Percentiles rank a stretch among this genome's conserved stretches.
phyloP scores from a whole-genome alignment of 2,329 filamentous ascomycete species.

The Fusarium keratoplasticum region DNA sequence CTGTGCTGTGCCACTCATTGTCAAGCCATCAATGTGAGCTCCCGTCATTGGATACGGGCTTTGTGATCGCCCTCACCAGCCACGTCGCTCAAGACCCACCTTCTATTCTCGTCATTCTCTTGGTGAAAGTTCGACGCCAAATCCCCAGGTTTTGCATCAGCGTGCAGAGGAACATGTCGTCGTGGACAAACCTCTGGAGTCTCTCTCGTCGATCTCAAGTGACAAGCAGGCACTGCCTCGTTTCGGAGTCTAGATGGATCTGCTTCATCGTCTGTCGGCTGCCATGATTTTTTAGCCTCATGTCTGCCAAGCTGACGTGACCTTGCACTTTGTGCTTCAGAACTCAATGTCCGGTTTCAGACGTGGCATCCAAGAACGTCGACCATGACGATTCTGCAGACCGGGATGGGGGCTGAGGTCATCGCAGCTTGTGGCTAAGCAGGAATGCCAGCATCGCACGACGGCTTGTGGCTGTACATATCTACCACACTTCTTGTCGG shows the following conservation, averaged over 20 bases:
- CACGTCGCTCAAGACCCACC: constrained; percentile 30
- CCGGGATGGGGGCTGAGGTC: background rate
- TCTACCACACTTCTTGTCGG: background rate
- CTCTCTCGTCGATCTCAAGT: constrained; percentile 8
- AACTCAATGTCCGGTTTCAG: constrained; percentile 27
- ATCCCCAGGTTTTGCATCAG: constrained; percentile 22
- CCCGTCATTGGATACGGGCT: constrained; percentile 10
- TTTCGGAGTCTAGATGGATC: constrained; percentile 28
- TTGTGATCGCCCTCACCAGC: constrained; percentile 31
- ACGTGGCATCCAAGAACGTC: background rate
- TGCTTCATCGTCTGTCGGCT: constrained; percentile 23
- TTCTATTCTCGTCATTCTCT: constrained; percentile 32
- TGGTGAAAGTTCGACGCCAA: background rate
- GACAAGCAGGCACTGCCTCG: constrained; percentile 15
- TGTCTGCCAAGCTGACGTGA: background rate
- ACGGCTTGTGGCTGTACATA: constrained; percentile 19
- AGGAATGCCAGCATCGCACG: background rate
- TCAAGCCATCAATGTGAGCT: constrained; percentile 7
- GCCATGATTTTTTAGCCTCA: background rate
- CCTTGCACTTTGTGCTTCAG: constrained; percentile 26
- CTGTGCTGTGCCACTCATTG: background rate
- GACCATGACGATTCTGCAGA: background rate
- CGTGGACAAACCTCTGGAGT: constrained; percentile 12
- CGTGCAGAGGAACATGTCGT: constrained; percentile 13
- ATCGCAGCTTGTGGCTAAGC: constrained; percentile 25